Base-by-base conservation (phyloP, 2,329 filamentous ascomycete genomes). In the Alternaria hordeiaustralica region DNA sequence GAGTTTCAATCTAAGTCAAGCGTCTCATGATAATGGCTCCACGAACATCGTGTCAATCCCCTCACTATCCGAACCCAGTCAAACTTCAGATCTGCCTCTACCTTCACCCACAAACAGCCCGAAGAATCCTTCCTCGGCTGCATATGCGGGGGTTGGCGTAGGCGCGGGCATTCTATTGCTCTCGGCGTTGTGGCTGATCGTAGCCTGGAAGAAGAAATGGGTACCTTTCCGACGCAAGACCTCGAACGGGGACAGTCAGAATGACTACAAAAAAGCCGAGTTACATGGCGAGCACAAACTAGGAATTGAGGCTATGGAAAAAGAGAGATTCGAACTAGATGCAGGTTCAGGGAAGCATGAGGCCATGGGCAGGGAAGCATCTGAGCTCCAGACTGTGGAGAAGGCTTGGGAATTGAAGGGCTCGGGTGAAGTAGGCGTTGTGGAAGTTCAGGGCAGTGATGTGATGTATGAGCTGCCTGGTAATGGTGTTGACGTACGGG, bases 1-100 rank as follows among this genome's bases (percentile, higher is more conserved):
- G 11, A 75, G 75, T 20, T 84, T 84, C 76, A 50, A 30, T 9
- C 6, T 58, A 12, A 45, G 49, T 25, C 56, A 59, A 33, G 56
- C 56, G 11, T 44, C 3, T 44, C 41, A 11, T 44, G 18, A 1
- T 20, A 7, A 5, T 20, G 1, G 41, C 41, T 4, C 41, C 18
- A 0, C 41, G 18, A 6, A 44, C 10, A 44, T 44, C 41, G 11
- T 44, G 6, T 1, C 41, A 1, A 21, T 21, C 6, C 18, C 41
- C 20, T 44, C 41, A 44, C 5, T 5, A 1, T 3, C 1, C 4
- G 41, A 44, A 36, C 33, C 33, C 33, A 36, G 1, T 13, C 33
- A 36, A 44, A 44, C 18, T 2, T 5, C 41, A 3, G 18, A 44
- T 20, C 41, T 5, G 10, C 41, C 41, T 44, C 41, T 20, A 44